Percentiles rank a stretch among this genome's conserved stretches.
phyloP scores from a whole-genome alignment of 2,329 filamentous ascomycete genomes.

The Tolypocladium amazonense region DNA sequence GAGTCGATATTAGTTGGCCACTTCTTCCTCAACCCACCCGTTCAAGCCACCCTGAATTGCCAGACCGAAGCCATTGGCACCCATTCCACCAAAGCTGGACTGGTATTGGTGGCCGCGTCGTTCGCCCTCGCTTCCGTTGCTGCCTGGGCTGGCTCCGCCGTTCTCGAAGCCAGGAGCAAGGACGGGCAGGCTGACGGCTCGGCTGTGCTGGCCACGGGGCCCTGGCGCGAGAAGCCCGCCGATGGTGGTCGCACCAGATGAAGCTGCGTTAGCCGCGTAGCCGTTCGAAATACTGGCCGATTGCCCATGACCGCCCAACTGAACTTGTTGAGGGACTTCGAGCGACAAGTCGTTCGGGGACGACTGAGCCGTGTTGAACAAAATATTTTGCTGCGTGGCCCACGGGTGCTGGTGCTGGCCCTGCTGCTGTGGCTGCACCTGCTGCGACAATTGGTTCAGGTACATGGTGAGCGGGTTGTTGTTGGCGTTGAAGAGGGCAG shows the following conservation, averaged over 20 bases:
- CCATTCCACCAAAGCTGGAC: slow-evolving; percentile 50
- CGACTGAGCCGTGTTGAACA: slow-evolving; percentile 64
- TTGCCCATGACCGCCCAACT: slow-evolving; percentile 50
- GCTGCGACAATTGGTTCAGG: slow-evolving; percentile 69
- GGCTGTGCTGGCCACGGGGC: slow-evolving; percentile 52
- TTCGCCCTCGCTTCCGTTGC: slow-evolving; percentile 37
- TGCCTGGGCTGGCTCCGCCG: slow-evolving; percentile 40
- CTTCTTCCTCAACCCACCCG: slow-evolving; percentile 59
- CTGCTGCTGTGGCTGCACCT: slow-evolving; percentile 64
- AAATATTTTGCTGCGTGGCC: slow-evolving; percentile 65
- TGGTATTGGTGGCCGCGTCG: slow-evolving; percentile 58
- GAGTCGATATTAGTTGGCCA: slow-evolving; percentile 37
- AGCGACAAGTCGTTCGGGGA: slow-evolving; percentile 45
- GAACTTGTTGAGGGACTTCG: slow-evolving; percentile 51
- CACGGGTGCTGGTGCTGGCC: slow-evolving; percentile 64
- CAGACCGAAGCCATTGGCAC: slow-evolving; percentile 45
- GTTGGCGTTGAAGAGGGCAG: slow-evolving; percentile 66
- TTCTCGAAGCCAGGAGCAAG: slow-evolving; percentile 55
- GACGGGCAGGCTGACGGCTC: slow-evolving; percentile 79
- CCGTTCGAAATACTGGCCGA: slow-evolving; percentile 58
- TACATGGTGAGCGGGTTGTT: slow-evolving; percentile 93
- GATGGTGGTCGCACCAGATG: slow-evolving; percentile 55
- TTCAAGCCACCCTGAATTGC: slow-evolving; percentile 54
- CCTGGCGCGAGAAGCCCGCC: slow-evolving; percentile 68
- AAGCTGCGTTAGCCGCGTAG: slow-evolving; percentile 40